Base-by-base conservation (phyloP, 192 early-diverging fungal species). In the Oehlia diaphana region DNA sequence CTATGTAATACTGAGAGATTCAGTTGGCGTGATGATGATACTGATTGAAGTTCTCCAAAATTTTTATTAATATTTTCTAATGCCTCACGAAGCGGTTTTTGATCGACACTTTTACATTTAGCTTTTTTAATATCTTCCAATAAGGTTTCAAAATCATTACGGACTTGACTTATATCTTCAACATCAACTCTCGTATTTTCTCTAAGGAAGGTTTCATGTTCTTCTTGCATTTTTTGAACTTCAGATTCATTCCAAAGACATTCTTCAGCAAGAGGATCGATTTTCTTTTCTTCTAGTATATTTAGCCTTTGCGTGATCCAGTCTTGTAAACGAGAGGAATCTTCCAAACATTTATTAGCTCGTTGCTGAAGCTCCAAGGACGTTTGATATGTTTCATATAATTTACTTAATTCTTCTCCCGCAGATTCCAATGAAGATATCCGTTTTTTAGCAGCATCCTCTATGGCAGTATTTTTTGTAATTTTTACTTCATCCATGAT, bases 71-170 rank as follows among this genome's bases (percentile, higher is more conserved):
- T n/a, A 26, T 66, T 49, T 2, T 66, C 26, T 6, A 77, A 66
- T 31, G 75, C 63, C 31, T 77, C 63, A 16, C 39, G 42, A 2
- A 77, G 37, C 28, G n/a, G 63, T 42, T 35, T 49, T 31, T 65
- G 75, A 37, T 77, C 75, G 12, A 77, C 75, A 21, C 74, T 76
- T 35, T 61, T 63, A 63, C 74, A 76, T 21, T 64, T 21, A 39
- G 74, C 74, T 63, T 76, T 76, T 10, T 39, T 63, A 4, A 76
- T 76, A 76, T 76, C 74, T 42, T 76, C 31, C 12, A 76, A 33
- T 63, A 76, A 39, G 4, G 61, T 63, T 76, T 76, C 74, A 63
- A 76, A 26, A 9, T 76, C 35, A 63, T 35, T 58, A 42, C 74
- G 74, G 64, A 76, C 5, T 63, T 76, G 21, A 37, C 62, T 76